Percentiles rank a stretch among this genome's conserved stretches.
These are phyloP conservation scores for Zygosaccharomyces sapae DNA, from an alignment of 1,139 yeast genomes.

Conservation along the genomic window DNA sequence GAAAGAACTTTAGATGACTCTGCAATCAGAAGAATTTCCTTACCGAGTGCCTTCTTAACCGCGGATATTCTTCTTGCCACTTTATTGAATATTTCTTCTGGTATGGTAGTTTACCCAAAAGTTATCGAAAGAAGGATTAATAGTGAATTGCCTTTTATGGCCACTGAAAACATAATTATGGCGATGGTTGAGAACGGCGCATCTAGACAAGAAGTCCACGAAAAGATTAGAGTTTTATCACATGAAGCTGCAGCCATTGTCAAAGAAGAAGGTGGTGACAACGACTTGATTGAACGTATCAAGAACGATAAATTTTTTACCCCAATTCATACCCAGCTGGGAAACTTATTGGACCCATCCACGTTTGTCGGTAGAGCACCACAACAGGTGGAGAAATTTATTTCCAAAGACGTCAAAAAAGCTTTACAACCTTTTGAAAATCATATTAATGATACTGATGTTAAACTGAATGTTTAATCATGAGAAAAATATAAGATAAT, in stretches of 20 bases:
- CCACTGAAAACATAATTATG: conserved; percentile 98
- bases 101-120: conserved; percentile 96
- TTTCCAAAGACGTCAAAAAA: conserved; percentile 73
- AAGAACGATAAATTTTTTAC: conserved; percentile 74
- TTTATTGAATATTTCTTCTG: conserved; percentile 84
- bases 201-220: conserved; percentile 97
- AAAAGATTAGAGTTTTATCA: conserved; percentile 91
- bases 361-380: conserved; percentile 99
- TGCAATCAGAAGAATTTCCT: conserved; percentile 94
- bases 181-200: conserved; percentile 99
- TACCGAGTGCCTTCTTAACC: conserved; percentile 94
- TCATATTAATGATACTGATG: conserved; percentile 58
- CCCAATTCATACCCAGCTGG: conserved; percentile 86
- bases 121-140: conserved; percentile 94
- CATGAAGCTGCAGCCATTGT: conserved; percentile 98
- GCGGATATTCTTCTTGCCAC: conserved; percentile 92
- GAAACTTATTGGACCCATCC: conserved; percentile 74
- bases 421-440: conserved; percentile 71
- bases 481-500: no score
- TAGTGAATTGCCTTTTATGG: conserved; percentile 98
- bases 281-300: conserved; percentile 89
- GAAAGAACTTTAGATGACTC: conserved; percentile 98
- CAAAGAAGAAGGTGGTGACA: conserved; percentile 97
- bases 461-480: conserved; percentile 52
- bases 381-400: conserved; percentile 92